Percentiles rank a stretch among this genome's conserved stretches.
These are phyloP conservation scores for Dactylonectria macrodidyma DNA, from an alignment of 2,329 filamentous ascomycete genomes.

Conservation along the genomic window DNA sequence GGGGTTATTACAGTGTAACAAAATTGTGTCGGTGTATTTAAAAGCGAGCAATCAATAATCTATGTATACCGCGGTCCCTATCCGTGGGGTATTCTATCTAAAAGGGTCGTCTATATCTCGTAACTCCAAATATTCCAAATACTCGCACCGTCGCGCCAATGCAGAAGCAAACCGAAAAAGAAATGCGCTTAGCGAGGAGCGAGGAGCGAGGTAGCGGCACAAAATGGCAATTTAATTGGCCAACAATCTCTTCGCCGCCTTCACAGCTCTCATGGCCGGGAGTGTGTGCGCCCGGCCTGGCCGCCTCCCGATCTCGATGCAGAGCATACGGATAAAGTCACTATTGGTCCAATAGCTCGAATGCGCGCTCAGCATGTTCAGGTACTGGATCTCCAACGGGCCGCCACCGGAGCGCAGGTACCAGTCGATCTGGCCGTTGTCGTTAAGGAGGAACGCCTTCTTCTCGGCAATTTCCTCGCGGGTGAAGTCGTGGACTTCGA, in stretches of 20 bases:
- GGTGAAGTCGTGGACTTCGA: conserved; percentile 96
- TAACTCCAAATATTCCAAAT: conserved; percentile 5
- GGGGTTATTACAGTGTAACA: not conserved
- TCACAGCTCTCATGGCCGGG: conserved; percentile 71
- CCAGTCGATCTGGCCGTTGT: conserved; percentile 96
- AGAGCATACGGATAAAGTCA: conserved; percentile 92
- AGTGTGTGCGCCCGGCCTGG: conserved; percentile 75
- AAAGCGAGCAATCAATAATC: conserved; percentile 8
- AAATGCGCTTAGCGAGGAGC: not conserved
- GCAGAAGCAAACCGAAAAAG: not conserved
- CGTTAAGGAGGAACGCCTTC: conserved; percentile 89
- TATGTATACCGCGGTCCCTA: conserved; percentile 7
- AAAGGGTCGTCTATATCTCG: not conserved
- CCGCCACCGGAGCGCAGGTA: conserved; percentile 88
- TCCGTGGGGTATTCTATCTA: conserved; percentile 3
- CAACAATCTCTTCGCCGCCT: conserved; percentile 61
- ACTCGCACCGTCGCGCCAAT: conserved; percentile 7
- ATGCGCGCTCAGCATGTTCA: conserved; percentile 97
- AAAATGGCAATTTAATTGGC: conserved; percentile 31
- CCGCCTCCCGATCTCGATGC: conserved; percentile 86
- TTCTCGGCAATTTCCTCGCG: conserved; percentile 93
- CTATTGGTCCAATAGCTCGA: conserved; percentile 92
- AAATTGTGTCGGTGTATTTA: conserved; percentile 11
- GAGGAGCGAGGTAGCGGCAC: not conserved
- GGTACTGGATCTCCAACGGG: conserved; percentile 92